Evolutionary conservation across 495 filamentous ascomycete species (phyloP).

Genomic region (Trichocladium antarcticum): DNA sequence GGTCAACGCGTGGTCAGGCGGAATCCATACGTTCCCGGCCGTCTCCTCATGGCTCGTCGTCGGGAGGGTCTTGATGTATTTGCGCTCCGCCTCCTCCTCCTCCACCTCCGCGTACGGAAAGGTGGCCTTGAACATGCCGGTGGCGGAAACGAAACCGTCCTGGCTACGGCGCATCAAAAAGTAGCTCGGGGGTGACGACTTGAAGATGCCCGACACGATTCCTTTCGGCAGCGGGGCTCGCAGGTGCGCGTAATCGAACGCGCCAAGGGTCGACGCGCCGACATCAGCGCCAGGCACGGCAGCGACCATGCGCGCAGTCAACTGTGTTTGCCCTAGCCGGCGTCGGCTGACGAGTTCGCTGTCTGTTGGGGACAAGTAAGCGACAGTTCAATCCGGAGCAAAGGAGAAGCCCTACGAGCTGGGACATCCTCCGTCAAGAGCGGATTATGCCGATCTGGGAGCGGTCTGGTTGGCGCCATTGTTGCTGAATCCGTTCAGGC

Average conservation of each 20-base stretch:
- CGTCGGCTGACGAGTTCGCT: slow-evolving; percentile 72
- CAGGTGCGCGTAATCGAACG: slow-evolving; percentile 92
- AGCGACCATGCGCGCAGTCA: slow-evolving; percentile 63
- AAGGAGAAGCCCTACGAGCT: slow-evolving; percentile 37
- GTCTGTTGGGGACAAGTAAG: slow-evolving; percentile 42
- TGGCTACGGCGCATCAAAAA: slow-evolving; percentile 95
- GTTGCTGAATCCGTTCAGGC: neutral
- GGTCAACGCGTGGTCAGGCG: slow-evolving; percentile 67
- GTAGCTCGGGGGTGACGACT: slow-evolving; percentile 74
- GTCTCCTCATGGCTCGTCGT: slow-evolving; percentile 82
- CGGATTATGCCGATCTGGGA: slow-evolving; percentile 66
- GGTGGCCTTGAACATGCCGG: slow-evolving; percentile 98
- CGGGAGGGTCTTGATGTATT: slow-evolving; percentile 66
- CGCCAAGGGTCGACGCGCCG: slow-evolving; percentile 62
- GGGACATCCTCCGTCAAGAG: slow-evolving; percentile 64
- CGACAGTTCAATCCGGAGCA: slow-evolving; percentile 14
- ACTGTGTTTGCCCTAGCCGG: slow-evolving; percentile 81
- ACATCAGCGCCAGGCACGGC: slow-evolving; percentile 52
- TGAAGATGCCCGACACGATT: slow-evolving; percentile 85
- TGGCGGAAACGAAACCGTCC: slow-evolving; percentile 90
- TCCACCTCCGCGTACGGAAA: slow-evolving; percentile 81
- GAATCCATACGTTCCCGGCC: slow-evolving; percentile 89
- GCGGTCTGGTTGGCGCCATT: slow-evolving; percentile 49
- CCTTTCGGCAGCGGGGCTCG: slow-evolving; percentile 82
- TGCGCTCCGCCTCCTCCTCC: slow-evolving; percentile 80